These are phyloP conservation scores for Actinidia arguta DNA, from an alignment of 179 eudicot species.

Conservation along the genomic window DNA sequence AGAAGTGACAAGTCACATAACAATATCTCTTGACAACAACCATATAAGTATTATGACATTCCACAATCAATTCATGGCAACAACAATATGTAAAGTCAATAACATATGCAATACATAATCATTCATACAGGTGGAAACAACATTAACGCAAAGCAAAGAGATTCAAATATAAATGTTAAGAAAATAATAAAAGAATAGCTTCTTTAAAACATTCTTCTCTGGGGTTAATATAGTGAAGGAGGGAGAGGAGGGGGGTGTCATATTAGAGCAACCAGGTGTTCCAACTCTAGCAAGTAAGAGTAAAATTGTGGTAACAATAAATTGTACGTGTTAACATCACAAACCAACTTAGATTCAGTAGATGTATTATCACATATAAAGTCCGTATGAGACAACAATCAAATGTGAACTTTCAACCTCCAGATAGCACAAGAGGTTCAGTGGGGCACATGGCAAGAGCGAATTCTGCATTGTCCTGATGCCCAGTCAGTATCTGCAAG, in stretches of 20 bases:
- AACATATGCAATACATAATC: too few species aligned
- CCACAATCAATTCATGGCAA: background rate
- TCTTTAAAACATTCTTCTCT: too few species aligned
- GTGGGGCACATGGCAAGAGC: constrained; percentile 91
- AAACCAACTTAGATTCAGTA: background rate
- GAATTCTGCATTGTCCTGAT: constrained; percentile 93
- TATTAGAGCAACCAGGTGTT: constrained; percentile 1
- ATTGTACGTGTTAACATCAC: background rate
- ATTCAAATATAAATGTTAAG: background rate
- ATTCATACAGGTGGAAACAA: background rate
- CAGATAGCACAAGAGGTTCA: constrained; percentile 94
- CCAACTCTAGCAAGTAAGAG: background rate
- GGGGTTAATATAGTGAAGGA: background rate
- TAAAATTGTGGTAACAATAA: background rate
- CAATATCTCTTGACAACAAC: background rate
- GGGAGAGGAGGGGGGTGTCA: background rate
- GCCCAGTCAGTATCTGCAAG: constrained; percentile 81
- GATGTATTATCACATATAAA: background rate
- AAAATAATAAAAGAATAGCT: too few species aligned
- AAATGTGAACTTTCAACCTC: constrained; percentile 53
- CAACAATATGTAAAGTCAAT: background rate
- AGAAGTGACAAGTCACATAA: background rate
- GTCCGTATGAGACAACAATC: background rate
- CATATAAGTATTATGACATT: background rate
- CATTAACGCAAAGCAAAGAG: background rate